Evolutionary conservation across 768 basidiomycete species (phyloP).

Genomic region (Tulasnella sp.): DNA sequence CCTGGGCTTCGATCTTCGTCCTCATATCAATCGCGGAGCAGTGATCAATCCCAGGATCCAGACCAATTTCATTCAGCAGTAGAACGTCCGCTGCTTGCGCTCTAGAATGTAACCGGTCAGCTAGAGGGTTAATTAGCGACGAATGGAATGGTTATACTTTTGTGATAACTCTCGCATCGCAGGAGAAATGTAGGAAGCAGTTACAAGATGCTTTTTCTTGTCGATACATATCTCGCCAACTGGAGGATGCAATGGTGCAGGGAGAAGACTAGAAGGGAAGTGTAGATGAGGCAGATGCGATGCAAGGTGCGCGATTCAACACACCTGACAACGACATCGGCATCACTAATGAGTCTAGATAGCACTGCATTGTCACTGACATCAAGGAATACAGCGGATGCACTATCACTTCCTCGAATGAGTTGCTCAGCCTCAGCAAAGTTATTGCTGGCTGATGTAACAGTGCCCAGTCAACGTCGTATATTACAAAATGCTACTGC

Average conservation of each 20-base stretch:
- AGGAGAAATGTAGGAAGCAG: constrained; percentile 79
- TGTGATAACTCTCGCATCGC: constrained; percentile 56
- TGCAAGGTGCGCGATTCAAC: constrained; percentile 16
- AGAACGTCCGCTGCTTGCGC: constrained; percentile 52
- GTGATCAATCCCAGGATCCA: constrained; percentile 85
- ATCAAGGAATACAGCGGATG: constrained; percentile 45
- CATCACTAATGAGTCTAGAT: constrained; percentile 41
- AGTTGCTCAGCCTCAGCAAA: constrained; percentile 40
- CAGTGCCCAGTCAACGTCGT: constrained; percentile 6
- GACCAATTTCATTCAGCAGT: constrained; percentile 77
- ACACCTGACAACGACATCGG: constrained; percentile 79
- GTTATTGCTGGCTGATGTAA: constrained; percentile 60
- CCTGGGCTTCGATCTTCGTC: constrained; percentile 35
- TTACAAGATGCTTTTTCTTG: constrained; percentile 63
- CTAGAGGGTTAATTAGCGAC: too few species aligned
- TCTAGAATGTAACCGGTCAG: constrained; percentile 26
- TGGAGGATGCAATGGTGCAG: constrained; percentile 54
- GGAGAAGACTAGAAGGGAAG: constrained; percentile 47
- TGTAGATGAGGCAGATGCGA: neutral
- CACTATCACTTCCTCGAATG: constrained; percentile 28
- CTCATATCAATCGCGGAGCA: constrained; percentile 70
- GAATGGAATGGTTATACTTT: constrained; percentile 32
- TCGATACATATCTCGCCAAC: constrained; percentile 64
- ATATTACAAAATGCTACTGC: constrained; percentile 6
- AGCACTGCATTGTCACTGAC: constrained; percentile 33